A percentile compares a stretch with the other conserved stretches of the same genome.
phyloP scores from a whole-genome alignment of 2,329 filamentous ascomycete species.

The Fusarium sp. region DNA sequence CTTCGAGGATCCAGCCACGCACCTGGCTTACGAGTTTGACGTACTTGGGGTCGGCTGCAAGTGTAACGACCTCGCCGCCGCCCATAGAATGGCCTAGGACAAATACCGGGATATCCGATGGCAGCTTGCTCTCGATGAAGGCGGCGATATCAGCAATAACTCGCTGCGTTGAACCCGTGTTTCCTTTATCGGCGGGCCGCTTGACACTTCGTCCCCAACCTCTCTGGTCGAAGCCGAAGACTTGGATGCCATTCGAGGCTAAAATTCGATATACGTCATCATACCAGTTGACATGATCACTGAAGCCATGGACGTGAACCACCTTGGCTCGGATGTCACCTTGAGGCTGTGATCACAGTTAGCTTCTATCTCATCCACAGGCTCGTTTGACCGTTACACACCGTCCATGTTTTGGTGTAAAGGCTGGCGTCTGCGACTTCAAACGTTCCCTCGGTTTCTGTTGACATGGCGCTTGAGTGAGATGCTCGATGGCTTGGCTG shows the following conservation, averaged over 20 bases:
- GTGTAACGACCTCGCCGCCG: conserved; percentile 79
- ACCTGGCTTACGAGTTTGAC: conserved; percentile 70
- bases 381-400: conserved; percentile 53
- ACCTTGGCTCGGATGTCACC: conserved; percentile 75
- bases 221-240: conserved; percentile 85
- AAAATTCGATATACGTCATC: conserved; percentile 79
- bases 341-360: conserved; percentile 60
- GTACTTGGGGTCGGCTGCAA: conserved; percentile 65
- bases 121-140: conserved; percentile 74
- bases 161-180: conserved; percentile 78
- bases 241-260: conserved; percentile 78
- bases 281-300: conserved; percentile 86
- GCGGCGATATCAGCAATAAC: conserved; percentile 84
- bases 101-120: conserved; percentile 74
- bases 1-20: conserved; percentile 79
- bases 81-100: conserved; percentile 94
- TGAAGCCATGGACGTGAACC: conserved; percentile 90
- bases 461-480: conserved; percentile 51
- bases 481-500: neutral
- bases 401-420: conserved; percentile 71
- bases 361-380: conserved; percentile 13
- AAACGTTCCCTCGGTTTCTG: conserved; percentile 65
- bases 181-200: conserved; percentile 72
- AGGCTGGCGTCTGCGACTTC: conserved; percentile 60
- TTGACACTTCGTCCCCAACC: conserved; percentile 86